Evolutionary conservation across 306 rosid species (phyloP), one percentile per base, ranked within the genome.

Genomic region (Acacia crassicarpa): DNA sequence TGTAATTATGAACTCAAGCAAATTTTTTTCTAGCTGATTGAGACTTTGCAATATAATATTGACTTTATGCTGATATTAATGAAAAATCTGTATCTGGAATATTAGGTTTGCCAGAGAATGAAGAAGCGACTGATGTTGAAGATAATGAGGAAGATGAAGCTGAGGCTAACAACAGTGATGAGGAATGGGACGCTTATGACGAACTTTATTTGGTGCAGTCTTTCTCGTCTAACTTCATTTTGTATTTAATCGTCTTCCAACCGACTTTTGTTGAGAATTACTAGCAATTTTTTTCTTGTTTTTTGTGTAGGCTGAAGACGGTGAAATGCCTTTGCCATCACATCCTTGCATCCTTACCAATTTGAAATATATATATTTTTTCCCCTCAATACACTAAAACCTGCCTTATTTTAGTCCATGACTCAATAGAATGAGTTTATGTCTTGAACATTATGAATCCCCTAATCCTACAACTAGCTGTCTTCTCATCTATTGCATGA

Each of bases 281-380:
- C 33, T 79, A 76, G 62, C 80, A 66, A 58, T 67, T 76, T 56
- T 30, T 76, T 59, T 78, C 45, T 67, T 85, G 33, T 68, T 79
- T 86, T 74, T 74, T 76, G 40, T 88, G 89, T 81, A 93, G 98
- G 94, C 58, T 51, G 95, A 84, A 61, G 94, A 92, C 48, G 68
- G 66, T 78, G 94, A 89, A 72, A 80, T 90, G 67, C 88, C 91
- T 75, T 70, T 90, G 80, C 90, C 90, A 59, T 53, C 94, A 67
- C 82, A 89, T 67, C 79, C 97, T 62, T 86, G 97, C 91, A 92
- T 90, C 94, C 92, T 86, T 46, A 72, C 80, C 27, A 67, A 15
- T 71, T 84, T 70, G 51, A 23, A 78, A 70, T 72, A 27, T 27
- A 27, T 27, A 11, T 17, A 1, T 54, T 0, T 19, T 0, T 2